A percentile compares a stretch with the other conserved stretches of the same genome.
phyloP scores from a whole-genome alignment of 306 rosid species.

The Quercus aquifolioides region DNA sequence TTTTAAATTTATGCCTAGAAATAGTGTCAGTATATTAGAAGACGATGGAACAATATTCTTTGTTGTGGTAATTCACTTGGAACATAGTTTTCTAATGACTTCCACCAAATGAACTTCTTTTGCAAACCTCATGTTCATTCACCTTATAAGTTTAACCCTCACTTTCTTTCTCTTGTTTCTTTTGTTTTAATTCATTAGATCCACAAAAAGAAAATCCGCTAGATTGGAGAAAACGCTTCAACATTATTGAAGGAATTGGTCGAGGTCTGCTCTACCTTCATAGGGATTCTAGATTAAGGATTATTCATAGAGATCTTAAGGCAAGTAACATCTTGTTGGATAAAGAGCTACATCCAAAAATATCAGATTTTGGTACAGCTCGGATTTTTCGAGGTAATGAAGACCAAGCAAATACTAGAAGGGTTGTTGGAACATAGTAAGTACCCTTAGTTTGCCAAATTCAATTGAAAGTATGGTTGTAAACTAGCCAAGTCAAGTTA shows the following conservation, averaged over 20 bases:
- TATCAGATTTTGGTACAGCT: slow-evolving; percentile 14
- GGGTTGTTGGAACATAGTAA: slow-evolving; percentile 31
- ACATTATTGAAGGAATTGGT: slow-evolving; percentile 16
- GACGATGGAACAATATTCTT: too few relatives aligned
- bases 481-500: too few relatives aligned
- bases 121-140: not conserved
- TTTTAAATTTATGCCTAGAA: too few relatives aligned
- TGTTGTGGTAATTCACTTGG: not conserved
- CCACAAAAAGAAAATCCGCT: too few relatives aligned
- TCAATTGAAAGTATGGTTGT: too few relatives aligned
- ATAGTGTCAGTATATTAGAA: too few relatives aligned
- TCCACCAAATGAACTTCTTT: not conserved
- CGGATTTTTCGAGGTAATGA: slow-evolving; percentile 7
- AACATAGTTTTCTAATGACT: not conserved
- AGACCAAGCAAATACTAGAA: slow-evolving; percentile 8
- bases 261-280: slow-evolving; percentile 15
- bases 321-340: slow-evolving; percentile 18
- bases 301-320: slow-evolving; percentile 16
- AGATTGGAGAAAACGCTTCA: not conserved
- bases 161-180: too few relatives aligned
- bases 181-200: too few relatives aligned
- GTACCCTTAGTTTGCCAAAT: not conserved
- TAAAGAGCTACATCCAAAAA: slow-evolving; percentile 5
- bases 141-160: not conserved
- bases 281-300: slow-evolving; percentile 14